Conservation (phyloP, 257 asterid genomes). For the Solanum stenotomum region DNA sequence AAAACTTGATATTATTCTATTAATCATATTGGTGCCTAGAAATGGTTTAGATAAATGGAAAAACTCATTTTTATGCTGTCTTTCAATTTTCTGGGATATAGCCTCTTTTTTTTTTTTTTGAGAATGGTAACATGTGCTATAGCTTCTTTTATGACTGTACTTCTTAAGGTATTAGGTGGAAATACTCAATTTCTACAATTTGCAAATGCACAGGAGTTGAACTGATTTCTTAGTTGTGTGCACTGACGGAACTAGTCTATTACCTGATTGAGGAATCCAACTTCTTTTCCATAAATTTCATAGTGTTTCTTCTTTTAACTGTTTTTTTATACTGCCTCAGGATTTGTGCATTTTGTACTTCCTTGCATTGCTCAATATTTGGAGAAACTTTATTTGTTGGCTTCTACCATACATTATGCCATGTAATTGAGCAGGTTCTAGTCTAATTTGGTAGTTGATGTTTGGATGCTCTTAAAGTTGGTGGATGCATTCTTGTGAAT, state of each 20-base stretch:
- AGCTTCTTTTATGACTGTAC: neutral
- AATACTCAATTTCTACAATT: neutral
- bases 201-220: neutral
- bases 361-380: neutral
- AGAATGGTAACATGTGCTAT: neutral
- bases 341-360: neutral
- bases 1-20: neutral
- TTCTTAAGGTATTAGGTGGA: neutral
- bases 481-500: neutral
- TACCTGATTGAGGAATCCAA: neutral
- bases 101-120: neutral
- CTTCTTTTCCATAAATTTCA: neutral
- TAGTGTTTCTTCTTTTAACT: neutral
- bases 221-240: neutral
- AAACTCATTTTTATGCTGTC: neutral
- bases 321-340: neutral
- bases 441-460: neutral
- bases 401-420: neutral
- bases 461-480: neutral
- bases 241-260: neutral
- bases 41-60: neutral
- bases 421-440: neutral
- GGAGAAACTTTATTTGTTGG: neutral
- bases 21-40: neutral
- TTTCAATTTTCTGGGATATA: neutral